Evolutionary conservation across 352 stramenopile species (phyloP).

Genomic region (Globisporangium paroecandrum): DNA sequence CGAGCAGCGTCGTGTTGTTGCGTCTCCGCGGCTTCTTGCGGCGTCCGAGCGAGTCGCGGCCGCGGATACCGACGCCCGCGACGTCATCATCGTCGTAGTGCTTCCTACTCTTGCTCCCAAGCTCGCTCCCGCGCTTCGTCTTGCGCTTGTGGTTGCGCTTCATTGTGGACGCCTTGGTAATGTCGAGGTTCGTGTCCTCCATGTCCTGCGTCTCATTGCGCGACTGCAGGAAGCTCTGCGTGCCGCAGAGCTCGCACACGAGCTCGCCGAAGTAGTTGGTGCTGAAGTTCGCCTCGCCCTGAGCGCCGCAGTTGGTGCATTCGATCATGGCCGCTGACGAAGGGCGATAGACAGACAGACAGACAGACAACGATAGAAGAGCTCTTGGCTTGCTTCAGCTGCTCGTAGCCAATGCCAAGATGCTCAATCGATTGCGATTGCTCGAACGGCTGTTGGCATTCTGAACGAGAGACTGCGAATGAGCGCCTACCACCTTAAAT

Average conservation of each 20-base stretch:
- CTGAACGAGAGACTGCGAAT: background rate
- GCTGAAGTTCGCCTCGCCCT: slow-evolving; percentile 77
- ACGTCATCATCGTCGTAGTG: background rate
- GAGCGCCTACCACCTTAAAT: slow-evolving; percentile 5
- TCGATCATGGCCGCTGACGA: slow-evolving; percentile 42
- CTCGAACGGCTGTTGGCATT: background rate
- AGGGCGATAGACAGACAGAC: background rate
- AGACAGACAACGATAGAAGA: background rate
- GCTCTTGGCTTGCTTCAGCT: background rate
- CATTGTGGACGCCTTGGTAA: slow-evolving; percentile 29
- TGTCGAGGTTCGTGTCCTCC: slow-evolving; percentile 67
- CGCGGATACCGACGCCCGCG: background rate
- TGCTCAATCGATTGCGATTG: background rate
- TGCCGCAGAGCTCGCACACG: slow-evolving; percentile 82
- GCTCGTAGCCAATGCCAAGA: background rate
- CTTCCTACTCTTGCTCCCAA: background rate
- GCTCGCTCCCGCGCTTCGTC: slow-evolving; percentile 10
- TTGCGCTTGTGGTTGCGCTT: slow-evolving; percentile 35
- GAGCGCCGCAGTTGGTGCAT: slow-evolving; percentile 72
- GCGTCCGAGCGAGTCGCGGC: slow-evolving; percentile 2
- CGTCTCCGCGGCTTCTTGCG: slow-evolving; percentile 1
- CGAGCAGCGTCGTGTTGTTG: slow-evolving; percentile 37
- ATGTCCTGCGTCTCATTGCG: slow-evolving; percentile 81
- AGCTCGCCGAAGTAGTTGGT: slow-evolving; percentile 83
- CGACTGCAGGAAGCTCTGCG: slow-evolving; percentile 76